phyloP scores from a whole-genome alignment of 2,329 filamentous ascomycete species.

The Emmonsiellopsis sp. region DNA sequence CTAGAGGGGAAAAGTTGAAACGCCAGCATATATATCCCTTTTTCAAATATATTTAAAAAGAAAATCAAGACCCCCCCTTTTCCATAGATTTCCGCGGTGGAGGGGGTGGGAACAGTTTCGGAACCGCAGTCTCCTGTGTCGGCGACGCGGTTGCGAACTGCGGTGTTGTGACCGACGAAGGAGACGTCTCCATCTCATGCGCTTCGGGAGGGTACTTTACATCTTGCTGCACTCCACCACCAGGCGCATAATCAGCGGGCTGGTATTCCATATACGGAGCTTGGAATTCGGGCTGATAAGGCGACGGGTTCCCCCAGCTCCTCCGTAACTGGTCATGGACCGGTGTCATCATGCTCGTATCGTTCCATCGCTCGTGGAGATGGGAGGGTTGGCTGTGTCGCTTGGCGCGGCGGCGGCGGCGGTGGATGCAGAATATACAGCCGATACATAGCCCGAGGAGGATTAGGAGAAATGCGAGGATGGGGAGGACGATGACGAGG shows the following conservation, averaged over 20 bases:
- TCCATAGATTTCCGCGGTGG: neutral
- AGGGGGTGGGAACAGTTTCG: neutral
- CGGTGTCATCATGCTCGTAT: constrained; percentile 22
- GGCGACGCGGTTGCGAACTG: neutral
- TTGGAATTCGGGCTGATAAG: constrained; percentile 1
- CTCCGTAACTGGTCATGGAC: constrained; percentile 12
- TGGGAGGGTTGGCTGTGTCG: constrained; percentile 17
- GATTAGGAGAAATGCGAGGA: constrained; percentile 33
- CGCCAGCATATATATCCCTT: too few relatives aligned
- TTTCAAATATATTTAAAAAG: neutral
- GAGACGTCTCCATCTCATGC: constrained; percentile 6
- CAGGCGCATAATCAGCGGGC: neutral
- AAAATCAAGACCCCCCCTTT: neutral
- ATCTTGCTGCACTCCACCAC: constrained; percentile 6
- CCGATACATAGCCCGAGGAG: constrained; percentile 22
- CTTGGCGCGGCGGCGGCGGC: constrained; percentile 28
- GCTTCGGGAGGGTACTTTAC: constrained; percentile 10
- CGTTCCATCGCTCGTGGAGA: constrained; percentile 27
- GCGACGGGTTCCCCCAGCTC: constrained; percentile 15
- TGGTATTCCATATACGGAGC: neutral
- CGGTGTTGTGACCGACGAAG: neutral
- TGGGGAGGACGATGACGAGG: constrained; percentile 34
- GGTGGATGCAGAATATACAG: constrained; percentile 35
- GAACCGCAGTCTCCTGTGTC: neutral
- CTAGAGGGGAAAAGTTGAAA: too few relatives aligned